Percentiles rank a stretch among this genome's conserved stretches.
Evolutionary conservation across 768 basidiomycete genomes (phyloP).

Genomic region (Leccinum subtestaceum): DNA sequence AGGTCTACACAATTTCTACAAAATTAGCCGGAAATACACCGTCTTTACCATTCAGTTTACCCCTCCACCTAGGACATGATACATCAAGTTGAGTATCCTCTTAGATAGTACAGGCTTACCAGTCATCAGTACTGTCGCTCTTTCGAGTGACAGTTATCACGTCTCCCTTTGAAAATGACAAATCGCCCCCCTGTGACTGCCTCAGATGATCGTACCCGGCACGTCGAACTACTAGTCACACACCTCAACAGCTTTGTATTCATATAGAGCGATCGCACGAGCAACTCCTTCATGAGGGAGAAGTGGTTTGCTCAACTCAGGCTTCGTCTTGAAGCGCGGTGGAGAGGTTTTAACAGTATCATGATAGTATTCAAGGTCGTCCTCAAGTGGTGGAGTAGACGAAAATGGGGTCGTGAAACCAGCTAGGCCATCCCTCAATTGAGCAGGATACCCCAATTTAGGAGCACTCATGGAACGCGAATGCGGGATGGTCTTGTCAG

Average conservation of each 20-base stretch:
- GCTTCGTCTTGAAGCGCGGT: constrained; percentile 45
- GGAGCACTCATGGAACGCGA: constrained; percentile 36
- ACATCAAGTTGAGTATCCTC: neutral
- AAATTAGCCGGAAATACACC: constrained; percentile 86
- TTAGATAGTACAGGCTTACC: constrained; percentile 40
- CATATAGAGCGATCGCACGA: constrained; percentile 70
- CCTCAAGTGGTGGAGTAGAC: constrained; percentile 21
- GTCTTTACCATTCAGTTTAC: constrained; percentile 53
- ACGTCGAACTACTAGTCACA: constrained; percentile 10
- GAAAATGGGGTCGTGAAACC: constrained; percentile 30
- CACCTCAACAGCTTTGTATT: constrained; percentile 74
- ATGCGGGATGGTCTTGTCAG: constrained; percentile 30
- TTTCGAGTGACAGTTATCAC: constrained; percentile 67
- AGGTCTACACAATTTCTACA: constrained; percentile 55
- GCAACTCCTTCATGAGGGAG: constrained; percentile 58
- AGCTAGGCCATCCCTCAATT: constrained; percentile 1
- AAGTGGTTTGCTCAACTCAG: constrained; percentile 48
- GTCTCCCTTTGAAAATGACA: constrained; percentile 75
- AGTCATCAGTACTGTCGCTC: constrained; percentile 71
- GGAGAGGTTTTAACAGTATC: constrained; percentile 14
- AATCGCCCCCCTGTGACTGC: constrained; percentile 58
- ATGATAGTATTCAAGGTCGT: constrained; percentile 14
- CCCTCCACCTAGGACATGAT: constrained; percentile 62
- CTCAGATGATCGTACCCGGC: constrained; percentile 2
- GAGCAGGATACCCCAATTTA: constrained; percentile 16